Conservation (phyloP, 2,329 filamentous ascomycete genomes). For the Diplodia seriata region DNA sequence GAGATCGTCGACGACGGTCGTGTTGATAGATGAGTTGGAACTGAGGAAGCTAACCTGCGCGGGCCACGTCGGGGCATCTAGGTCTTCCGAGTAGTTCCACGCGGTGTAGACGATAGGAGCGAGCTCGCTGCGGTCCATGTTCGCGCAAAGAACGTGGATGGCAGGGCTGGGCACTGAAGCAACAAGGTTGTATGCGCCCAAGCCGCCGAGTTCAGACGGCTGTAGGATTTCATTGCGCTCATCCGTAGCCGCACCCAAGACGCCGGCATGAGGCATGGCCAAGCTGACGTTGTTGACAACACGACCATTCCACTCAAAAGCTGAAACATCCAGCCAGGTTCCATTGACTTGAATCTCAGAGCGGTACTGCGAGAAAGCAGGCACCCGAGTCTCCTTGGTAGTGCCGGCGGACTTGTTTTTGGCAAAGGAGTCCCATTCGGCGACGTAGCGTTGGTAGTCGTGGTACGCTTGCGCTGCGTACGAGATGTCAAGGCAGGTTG, state of each 20-base stretch:
- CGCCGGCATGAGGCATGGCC: slow-evolving; percentile 76
- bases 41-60: slow-evolving; percentile 31
- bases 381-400: slow-evolving; percentile 60
- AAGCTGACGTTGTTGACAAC: slow-evolving; percentile 78
- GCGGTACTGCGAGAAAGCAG: slow-evolving; percentile 67
- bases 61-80: slow-evolving; percentile 41
- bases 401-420: slow-evolving; percentile 53
- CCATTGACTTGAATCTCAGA: slow-evolving; percentile 76
- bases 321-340: slow-evolving; percentile 70
- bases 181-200: slow-evolving; percentile 71
- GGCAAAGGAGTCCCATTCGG: slow-evolving; percentile 61
- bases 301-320: slow-evolving; percentile 62
- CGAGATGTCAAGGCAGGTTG: slow-evolving; percentile 71
- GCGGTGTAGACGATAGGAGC: slow-evolving; percentile 67
- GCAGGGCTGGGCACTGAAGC: slow-evolving; percentile 74
- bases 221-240: slow-evolving; percentile 71
- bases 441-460: slow-evolving; percentile 69
- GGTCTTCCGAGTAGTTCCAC: slow-evolving; percentile 59
- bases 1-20: slow-evolving; percentile 68
- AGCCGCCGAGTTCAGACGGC: slow-evolving; percentile 64
- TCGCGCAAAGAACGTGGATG: slow-evolving; percentile 76
- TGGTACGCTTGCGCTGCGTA: slow-evolving; percentile 74
- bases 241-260: slow-evolving; percentile 69
- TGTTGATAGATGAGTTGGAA: slow-evolving; percentile 32
- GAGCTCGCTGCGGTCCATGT: slow-evolving; percentile 66